These are phyloP conservation scores for Friedmanniomyces endolithicus DNA, from an alignment of 495 filamentous ascomycete species.

Conservation along the genomic window DNA sequence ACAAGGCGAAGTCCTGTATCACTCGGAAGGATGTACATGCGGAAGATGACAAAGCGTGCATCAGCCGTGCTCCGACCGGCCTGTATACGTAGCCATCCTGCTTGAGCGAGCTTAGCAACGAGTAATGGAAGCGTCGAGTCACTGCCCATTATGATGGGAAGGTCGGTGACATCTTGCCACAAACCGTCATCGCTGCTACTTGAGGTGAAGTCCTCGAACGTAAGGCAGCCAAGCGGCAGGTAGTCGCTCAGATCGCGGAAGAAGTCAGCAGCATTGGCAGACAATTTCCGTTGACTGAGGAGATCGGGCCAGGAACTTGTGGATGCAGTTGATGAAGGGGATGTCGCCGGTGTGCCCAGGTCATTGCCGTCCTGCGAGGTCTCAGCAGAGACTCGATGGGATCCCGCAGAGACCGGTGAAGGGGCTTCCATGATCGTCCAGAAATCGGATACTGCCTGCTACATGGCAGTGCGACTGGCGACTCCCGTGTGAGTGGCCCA, in stretches of 20 bases:
- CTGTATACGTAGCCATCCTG: slow-evolving; percentile 12
- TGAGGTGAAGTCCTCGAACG: neutral
- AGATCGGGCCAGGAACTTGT: neutral
- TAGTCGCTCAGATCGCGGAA: slow-evolving; percentile 7
- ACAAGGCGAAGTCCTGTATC: slow-evolving; percentile 17
- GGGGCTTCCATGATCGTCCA: neutral
- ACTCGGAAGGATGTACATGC: slow-evolving; percentile 17
- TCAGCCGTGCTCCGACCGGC: slow-evolving; percentile 1
- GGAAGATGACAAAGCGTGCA: neutral
- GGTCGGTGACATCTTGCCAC: slow-evolving; percentile 8
- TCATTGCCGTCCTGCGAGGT: neutral
- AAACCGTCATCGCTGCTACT: neutral
- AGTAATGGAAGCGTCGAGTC: neutral
- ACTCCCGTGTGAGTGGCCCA: too few relatives aligned
- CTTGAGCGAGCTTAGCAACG: neutral
- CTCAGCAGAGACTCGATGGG: neutral
- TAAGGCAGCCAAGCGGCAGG: slow-evolving; percentile 8
- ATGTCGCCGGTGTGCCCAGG: neutral
- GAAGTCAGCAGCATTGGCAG: neutral
- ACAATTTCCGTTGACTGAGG: neutral
- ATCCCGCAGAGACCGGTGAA: neutral
- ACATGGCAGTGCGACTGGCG: neutral
- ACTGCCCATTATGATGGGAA: neutral
- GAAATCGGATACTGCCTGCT: neutral
- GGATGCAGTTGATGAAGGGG: neutral